Base-by-base conservation (phyloP, 768 basidiomycete species). In the Amanita pseudoporphyria region DNA sequence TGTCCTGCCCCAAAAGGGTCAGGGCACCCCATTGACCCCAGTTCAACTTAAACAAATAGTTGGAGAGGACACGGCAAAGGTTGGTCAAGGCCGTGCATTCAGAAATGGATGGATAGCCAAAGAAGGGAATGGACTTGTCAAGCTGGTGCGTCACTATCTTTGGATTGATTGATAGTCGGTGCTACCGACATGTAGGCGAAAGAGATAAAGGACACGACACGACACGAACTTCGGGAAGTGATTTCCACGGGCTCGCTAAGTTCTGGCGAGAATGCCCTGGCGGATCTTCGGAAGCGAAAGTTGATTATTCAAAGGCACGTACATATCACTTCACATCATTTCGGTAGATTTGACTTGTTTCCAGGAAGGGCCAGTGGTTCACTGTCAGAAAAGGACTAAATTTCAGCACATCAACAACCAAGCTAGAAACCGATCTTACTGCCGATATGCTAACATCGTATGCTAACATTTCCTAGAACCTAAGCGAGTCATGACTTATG, bases 51-150 rank as follows among this genome's bases (percentile, higher is more conserved):
- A 87, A 66, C 75, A 77, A 53, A 64, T 65, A 52, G 77, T 98
- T 12, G 95, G 95, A 12, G 86, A 88, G 51, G 92, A 96, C 58
- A 76, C 81, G 6, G 83, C 90, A 13, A 96, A 94, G 68, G 78
- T 97, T 51, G 96, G 96, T 1, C 96, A 98, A 69, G 86, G 86
- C 7, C 79, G 87, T 55, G 96, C 95, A 16, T 96, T 99, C 77
- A 97, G 94, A 71, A 92, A 87, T 58, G 88, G 87, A 49, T 99
- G 96, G 96, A 91, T 98, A 54, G 76, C 72, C 18, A 98, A 97
- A 65, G 87, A 95, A 55, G 90, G 87, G 6, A 77, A 79, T 54
- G 89, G 87, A 16, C 79, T 99, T 56, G 80, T 95, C 40, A 87
- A 87, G 69, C 72, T 83, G 54, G 94, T 95, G 54, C 56, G 88